These are phyloP conservation scores for Pythium grandisporangium DNA, from an alignment of 352 stramenopile species.

Conservation along the genomic window DNA sequence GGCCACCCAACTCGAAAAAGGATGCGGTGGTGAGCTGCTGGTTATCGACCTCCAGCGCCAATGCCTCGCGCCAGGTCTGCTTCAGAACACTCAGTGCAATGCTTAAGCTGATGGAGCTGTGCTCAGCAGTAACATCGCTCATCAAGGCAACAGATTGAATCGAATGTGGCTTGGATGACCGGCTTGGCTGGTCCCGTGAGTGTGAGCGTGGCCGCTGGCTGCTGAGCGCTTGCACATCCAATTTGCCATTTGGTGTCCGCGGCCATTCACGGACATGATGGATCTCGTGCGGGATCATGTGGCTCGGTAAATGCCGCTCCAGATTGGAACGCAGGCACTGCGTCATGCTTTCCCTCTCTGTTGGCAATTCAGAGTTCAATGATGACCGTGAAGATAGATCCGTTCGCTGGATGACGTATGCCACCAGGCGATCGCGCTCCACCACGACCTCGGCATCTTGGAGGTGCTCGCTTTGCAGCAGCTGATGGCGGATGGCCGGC, in stretches of 20 bases:
- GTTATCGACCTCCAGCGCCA: constrained; percentile 26
- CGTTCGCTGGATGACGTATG: constrained; percentile 30
- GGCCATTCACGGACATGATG: constrained; percentile 32
- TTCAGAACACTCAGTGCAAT: constrained; percentile 28
- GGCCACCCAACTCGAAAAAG: constrained; percentile 64
- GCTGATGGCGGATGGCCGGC: constrained; percentile 59
- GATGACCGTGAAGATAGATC: too few species aligned
- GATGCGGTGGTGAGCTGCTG: constrained; percentile 16
- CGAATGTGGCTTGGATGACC: not conserved
- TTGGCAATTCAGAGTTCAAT: too few species aligned
- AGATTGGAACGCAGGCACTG: constrained; percentile 16
- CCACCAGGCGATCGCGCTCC: constrained; percentile 24
- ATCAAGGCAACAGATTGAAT: too few species aligned
- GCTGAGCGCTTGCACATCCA: constrained; percentile 38
- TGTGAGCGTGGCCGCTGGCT: too few species aligned
- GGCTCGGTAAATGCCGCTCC: constrained; percentile 23
- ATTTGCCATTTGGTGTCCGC: constrained; percentile 64
- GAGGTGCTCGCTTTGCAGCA: constrained; percentile 26
- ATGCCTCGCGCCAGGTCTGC: constrained; percentile 42
- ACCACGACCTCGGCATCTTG: constrained; percentile 38
- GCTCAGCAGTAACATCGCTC: too few species aligned
- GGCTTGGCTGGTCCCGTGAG: too few species aligned
- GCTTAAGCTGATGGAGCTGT: constrained; percentile 8
- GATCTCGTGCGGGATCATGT: constrained; percentile 63
- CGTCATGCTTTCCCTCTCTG: constrained; percentile 1